phyloP scores from a whole-genome alignment of 78 protist genomes.

The Mantamonas sphyraenae region DNA sequence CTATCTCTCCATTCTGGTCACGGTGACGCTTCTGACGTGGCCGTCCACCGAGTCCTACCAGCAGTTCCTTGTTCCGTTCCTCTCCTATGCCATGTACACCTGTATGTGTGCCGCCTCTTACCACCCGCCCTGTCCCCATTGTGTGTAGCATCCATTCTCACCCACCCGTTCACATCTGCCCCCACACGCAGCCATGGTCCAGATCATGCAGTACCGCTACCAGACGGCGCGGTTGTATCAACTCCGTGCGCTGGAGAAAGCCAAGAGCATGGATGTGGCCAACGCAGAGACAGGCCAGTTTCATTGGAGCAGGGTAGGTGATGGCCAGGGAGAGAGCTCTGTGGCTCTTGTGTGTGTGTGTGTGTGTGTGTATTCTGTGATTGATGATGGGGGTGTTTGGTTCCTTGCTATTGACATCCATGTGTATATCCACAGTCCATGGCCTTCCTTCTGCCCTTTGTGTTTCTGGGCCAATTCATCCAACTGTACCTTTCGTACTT shows the following conservation, averaged over 20 bases:
- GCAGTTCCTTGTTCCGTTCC: not conserved
- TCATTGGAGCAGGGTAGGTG: not conserved
- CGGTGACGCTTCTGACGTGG: slow-evolving; percentile 3
- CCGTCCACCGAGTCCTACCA: not conserved
- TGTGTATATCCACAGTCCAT: too few relatives aligned
- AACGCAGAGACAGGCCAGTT: not conserved
- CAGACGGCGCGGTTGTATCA: not conserved
- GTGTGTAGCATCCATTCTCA: not conserved
- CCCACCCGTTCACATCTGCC: too few relatives aligned
- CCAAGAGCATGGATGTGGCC: not conserved
- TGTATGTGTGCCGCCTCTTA: not conserved
- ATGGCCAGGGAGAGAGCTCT: not conserved
- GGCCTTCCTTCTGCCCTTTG: not conserved
- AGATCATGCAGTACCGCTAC: slow-evolving; percentile 13
- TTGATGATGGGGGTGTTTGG: not conserved
- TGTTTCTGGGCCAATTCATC: not conserved
- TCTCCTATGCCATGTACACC: not conserved
- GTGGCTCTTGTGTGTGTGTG: not conserved
- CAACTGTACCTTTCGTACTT: not conserved
- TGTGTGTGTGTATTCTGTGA: not conserved
- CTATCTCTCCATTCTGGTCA: not conserved
- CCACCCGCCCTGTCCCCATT: not conserved
- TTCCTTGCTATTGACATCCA: not conserved
- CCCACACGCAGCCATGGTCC: not conserved
- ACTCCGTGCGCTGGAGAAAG: not conserved